phyloP scores from a whole-genome alignment of 345 rosid genomes.

The Draba incana region DNA sequence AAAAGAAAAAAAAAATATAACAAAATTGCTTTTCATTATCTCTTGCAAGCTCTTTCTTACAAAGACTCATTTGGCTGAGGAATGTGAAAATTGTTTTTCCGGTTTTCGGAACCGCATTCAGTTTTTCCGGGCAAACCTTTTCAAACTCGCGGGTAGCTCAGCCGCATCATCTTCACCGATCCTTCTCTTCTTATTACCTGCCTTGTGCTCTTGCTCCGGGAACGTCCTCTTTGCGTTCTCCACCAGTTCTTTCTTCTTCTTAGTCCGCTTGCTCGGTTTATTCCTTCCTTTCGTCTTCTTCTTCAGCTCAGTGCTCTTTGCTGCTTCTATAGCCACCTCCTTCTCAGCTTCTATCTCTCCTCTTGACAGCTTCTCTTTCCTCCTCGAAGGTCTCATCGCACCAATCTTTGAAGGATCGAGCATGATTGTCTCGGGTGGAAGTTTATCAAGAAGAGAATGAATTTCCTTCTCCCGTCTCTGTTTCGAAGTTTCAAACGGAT shows the following conservation, averaged over 20 bases:
- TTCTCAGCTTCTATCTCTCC: constrained; percentile 63
- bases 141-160: constrained; percentile 50
- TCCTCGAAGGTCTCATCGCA: constrained; percentile 53
- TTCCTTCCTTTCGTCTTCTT: constrained; percentile 88
- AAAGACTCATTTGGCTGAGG: no score
- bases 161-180: constrained; percentile 47
- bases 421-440: constrained; percentile 89
- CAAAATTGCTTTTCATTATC: no score
- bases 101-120: neutral
- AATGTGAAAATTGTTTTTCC: no score
- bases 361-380: constrained; percentile 63
- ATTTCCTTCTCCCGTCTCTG: constrained; percentile 93
- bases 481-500: constrained; percentile 84
- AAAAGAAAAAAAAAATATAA: no score
- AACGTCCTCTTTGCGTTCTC: constrained; percentile 64
- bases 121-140: constrained; percentile 32
- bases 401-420: constrained; percentile 90
- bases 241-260: constrained; percentile 65
- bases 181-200: constrained; percentile 63
- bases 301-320: constrained; percentile 53
- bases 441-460: constrained; percentile 83
- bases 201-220: constrained; percentile 56
- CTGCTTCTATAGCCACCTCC: constrained; percentile 70
- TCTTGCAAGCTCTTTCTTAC: no score
- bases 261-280: constrained; percentile 68